Percentiles rank a stretch among this genome's conserved stretches.
Conservation (phyloP, 768 basidiomycete genomes). For the Sistotremastrum niveocremeum region DNA sequence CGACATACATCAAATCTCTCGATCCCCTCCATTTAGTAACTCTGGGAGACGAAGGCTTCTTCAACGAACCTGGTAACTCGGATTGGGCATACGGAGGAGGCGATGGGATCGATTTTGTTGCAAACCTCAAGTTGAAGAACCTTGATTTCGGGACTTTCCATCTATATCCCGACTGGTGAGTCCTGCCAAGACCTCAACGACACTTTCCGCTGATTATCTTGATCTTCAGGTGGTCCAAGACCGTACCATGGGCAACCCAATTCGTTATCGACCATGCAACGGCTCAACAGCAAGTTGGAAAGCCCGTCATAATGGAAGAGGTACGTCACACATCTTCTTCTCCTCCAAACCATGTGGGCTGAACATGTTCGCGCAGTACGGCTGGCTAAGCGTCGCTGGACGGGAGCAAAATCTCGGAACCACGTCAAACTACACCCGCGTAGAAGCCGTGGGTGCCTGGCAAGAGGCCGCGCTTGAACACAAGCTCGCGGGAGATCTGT, state of each 20-base stretch:
- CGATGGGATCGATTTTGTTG: constrained; percentile 12
- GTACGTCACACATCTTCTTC: background rate
- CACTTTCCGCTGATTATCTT: background rate
- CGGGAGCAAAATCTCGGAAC: background rate
- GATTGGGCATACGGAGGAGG: constrained; percentile 7
- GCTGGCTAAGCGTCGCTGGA: constrained; percentile 4
- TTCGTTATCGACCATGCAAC: constrained; percentile 14
- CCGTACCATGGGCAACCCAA: constrained; percentile 3
- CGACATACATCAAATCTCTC: constrained; percentile 10
- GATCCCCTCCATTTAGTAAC: constrained; percentile 10
- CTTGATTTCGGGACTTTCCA: constrained; percentile 16
- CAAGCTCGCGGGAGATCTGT: background rate
- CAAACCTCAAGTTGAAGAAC: constrained; percentile 10
- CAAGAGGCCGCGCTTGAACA: background rate
- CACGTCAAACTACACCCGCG: background rate
- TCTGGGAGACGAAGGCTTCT: constrained; percentile 10
- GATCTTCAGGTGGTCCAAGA: constrained; percentile 2
- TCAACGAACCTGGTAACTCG: constrained; percentile 4
- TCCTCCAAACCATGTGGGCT: too few relatives aligned
- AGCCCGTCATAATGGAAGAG: constrained; percentile 13
- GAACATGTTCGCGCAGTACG: too few relatives aligned
- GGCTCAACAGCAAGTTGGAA: constrained; percentile 11
- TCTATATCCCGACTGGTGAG: constrained; percentile 7
- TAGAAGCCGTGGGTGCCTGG: background rate
- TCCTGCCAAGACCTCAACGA: background rate